Evolutionary conservation across 108 stramenopile species (phyloP).

Genomic region (Cyclotella distinguenda): DNA sequence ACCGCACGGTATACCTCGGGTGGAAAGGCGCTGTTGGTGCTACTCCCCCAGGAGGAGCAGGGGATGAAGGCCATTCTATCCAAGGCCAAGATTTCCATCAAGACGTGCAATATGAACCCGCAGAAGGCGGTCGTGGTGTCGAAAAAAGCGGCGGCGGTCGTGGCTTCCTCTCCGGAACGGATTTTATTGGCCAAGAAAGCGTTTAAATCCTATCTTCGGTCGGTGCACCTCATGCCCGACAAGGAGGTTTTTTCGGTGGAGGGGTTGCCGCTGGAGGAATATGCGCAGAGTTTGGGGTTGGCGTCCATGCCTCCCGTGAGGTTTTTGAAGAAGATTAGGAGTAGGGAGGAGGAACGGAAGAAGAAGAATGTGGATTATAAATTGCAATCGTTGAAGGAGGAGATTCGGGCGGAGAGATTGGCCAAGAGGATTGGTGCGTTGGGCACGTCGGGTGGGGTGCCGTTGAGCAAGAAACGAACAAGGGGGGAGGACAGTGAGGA

Average conservation of each 20-base stretch:
- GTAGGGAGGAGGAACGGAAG: slow-evolving; percentile 77
- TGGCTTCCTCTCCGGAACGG: slow-evolving; percentile 75
- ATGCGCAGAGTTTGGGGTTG: slow-evolving; percentile 88
- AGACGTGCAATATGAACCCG: slow-evolving; percentile 89
- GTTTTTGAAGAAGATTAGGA: slow-evolving; percentile 73
- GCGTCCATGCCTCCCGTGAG: slow-evolving; percentile 81
- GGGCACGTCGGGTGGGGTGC: slow-evolving; percentile 31
- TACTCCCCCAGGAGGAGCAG: slow-evolving; percentile 87
- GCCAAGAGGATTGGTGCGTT: slow-evolving; percentile 76
- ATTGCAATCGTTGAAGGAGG: slow-evolving; percentile 89
- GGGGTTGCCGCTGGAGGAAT: slow-evolving; percentile 80
- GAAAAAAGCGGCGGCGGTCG: slow-evolving; percentile 82
- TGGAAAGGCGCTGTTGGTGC: slow-evolving; percentile 87
- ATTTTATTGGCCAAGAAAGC: slow-evolving; percentile 86
- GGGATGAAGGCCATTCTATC: slow-evolving; percentile 48
- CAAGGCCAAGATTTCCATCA: slow-evolving; percentile 80
- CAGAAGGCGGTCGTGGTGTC: slow-evolving; percentile 87
- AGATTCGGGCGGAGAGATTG: slow-evolving; percentile 88
- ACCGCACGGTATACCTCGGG: slow-evolving; percentile 88
- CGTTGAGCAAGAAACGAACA: slow-evolving; percentile 30
- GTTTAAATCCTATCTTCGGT: slow-evolving; percentile 90
- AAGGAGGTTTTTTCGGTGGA: slow-evolving; percentile 64
- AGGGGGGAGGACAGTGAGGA: slow-evolving; percentile 32
- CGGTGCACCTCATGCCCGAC: slow-evolving; percentile 87
- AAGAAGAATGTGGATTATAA: slow-evolving; percentile 92